Base-by-base conservation (phyloP, 257 asterid genomes). In the Fraxinus pennsylvanica region DNA sequence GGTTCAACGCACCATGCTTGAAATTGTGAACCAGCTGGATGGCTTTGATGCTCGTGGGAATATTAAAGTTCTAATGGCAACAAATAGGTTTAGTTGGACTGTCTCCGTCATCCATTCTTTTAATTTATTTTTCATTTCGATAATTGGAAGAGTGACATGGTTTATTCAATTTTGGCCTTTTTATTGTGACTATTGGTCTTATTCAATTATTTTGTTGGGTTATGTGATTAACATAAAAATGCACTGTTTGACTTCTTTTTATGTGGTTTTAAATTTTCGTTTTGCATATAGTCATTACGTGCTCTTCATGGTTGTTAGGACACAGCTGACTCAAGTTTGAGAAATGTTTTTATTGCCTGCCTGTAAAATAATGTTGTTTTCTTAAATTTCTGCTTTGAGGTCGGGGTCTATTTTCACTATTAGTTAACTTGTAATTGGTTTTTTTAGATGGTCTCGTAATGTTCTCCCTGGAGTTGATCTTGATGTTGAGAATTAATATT, bases 1-100 rank as follows among this genome's bases (percentile, higher is more conserved):
- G 87, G 99, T 95, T 78, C 99, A 95, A 79, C 91, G 98, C 17
- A 95, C 99, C 54, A 93, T 95, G 99, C 96, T 95, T 81, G 99
- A 95, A 83, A 93, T 95, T 77, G 98, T 95, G 78, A 95, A 95
- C 81, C 99, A 95, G 87, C 97, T 95, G 19, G 99, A 95, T 82
- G 99, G 98, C 33, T 95, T 95, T 82, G 99, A 95, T 87, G 98
- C 99, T 27, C 98, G 98, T 74, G 99, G 99, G 38, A 95, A 95
- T 76, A 95, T 95, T 66, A 95, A 95, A 84, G 99, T 95, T 79
- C 92, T 95, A 4, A 95, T 95, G 99, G 98, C 99, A 59, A 95
- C 99, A 59, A 95, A 95, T 78, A 90, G 98, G 99, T 95, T 43
- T 14, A 73, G 25, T 59, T 82, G 36, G 12, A 13, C 22, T 33